Evolutionary conservation across 345 rosid genomes (phyloP).

Genomic region (Rubroshorea leprosula): DNA sequence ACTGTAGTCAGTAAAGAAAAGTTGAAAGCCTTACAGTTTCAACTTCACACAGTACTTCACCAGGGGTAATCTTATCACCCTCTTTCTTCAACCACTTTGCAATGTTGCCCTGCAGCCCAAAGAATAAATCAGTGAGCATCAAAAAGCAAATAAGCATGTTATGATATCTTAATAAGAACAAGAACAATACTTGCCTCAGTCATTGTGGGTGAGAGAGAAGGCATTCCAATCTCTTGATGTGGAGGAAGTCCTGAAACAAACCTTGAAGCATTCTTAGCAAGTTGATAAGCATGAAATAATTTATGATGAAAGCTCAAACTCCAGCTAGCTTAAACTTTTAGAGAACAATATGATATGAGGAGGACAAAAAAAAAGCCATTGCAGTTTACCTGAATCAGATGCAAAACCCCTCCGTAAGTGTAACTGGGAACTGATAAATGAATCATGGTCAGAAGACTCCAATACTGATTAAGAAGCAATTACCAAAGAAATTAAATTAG

Average conservation of each 20-base stretch:
- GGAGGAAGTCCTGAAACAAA: conserved; percentile 78
- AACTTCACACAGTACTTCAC: conserved; percentile 99
- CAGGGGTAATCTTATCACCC: conserved; percentile 80
- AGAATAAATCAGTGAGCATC: conserved; percentile 19
- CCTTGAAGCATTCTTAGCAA: conserved; percentile 11
- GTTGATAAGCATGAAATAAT: not conserved
- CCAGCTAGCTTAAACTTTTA: not conserved
- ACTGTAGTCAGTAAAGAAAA: conserved; percentile 10
- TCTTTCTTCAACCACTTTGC: conserved; percentile 97
- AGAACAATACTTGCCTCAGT: conserved; percentile 56
- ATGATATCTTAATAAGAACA: conserved; percentile 6
- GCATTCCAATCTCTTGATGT: conserved; percentile 98
- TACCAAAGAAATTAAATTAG: not conserved
- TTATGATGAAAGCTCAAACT: not conserved
- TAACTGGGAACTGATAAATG: conserved; percentile 40
- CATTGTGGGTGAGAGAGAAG: conserved; percentile 99
- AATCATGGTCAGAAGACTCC: not conserved
- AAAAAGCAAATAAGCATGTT: conserved; percentile 3
- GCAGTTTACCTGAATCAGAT: conserved; percentile 57
- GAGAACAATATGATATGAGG: not conserved
- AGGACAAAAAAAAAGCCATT: conserved; percentile 2
- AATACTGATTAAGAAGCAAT: not conserved
- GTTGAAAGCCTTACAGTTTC: conserved; percentile 67
- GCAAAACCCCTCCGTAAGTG: conserved; percentile 59
- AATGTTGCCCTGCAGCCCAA: conserved; percentile 74